Conservation (phyloP, 1,139 yeast species). For the Zygosaccharomyces sapae region DNA sequence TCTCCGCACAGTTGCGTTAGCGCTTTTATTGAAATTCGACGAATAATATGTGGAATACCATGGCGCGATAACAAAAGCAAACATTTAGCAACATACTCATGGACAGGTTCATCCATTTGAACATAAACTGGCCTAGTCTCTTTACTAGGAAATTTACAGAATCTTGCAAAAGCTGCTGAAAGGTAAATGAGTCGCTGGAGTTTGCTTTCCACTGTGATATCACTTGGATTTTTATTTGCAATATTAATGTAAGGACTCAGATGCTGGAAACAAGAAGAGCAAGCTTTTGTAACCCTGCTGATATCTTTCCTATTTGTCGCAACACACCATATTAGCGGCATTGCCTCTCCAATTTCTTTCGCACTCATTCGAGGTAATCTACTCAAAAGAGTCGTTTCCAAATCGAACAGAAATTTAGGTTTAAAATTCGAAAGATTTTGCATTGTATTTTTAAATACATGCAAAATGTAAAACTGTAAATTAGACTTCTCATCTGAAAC, state of each 20-base stretch:
- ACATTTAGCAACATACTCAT: slow-evolving; percentile 53
- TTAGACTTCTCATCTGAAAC: slow-evolving; percentile 42
- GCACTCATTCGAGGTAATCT: slow-evolving; percentile 56
- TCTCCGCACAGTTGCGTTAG: slow-evolving; percentile 54
- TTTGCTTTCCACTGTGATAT: slow-evolving; percentile 41
- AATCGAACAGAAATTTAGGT: slow-evolving; percentile 46
- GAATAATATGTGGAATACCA: slow-evolving; percentile 36
- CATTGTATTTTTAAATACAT: slow-evolving; percentile 50
- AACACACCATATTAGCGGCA: slow-evolving; percentile 61
- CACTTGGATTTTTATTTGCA: slow-evolving; percentile 29
- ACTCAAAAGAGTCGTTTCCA: slow-evolving; percentile 51
- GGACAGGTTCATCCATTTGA: slow-evolving; percentile 50
- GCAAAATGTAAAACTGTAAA: slow-evolving; percentile 47
- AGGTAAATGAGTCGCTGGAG: slow-evolving; percentile 56
- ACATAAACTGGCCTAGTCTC: slow-evolving; percentile 44
- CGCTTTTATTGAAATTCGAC: slow-evolving; percentile 53
- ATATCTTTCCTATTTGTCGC: slow-evolving; percentile 47
- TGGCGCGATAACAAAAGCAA: slow-evolving; percentile 49
- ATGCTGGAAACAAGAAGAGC: slow-evolving; percentile 53
- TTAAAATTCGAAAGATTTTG: slow-evolving; percentile 45
- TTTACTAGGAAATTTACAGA: slow-evolving; percentile 53
- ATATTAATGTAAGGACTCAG: slow-evolving; percentile 43
- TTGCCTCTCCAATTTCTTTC: slow-evolving; percentile 60
- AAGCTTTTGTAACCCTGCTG: slow-evolving; percentile 52
- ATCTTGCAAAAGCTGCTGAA: slow-evolving; percentile 65